A percentile compares a stretch with the other conserved stretches of the same genome.
Evolutionary conservation across 1,139 yeast species (phyloP).

Genomic region (Blastobotrys raffinosifermentans): DNA sequence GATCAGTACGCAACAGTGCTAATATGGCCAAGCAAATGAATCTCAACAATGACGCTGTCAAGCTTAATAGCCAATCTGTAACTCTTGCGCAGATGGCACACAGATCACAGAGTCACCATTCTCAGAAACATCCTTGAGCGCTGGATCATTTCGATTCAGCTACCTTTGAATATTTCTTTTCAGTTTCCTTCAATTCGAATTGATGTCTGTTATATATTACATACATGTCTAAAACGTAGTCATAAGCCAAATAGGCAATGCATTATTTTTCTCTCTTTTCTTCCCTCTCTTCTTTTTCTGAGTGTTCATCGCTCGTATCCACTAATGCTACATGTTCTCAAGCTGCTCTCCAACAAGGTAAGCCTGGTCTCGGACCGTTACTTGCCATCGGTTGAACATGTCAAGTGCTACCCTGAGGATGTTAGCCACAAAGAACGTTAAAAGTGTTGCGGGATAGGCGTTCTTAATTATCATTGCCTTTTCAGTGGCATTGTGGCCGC

Average conservation of each 20-base stretch:
- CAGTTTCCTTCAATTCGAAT: too few species aligned
- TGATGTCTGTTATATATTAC: too few species aligned
- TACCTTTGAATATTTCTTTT: too few species aligned
- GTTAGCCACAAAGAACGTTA: not conserved
- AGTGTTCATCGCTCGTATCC: too few species aligned
- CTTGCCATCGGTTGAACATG: conserved; percentile 19
- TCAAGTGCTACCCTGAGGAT: not conserved
- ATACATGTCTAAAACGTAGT: too few species aligned
- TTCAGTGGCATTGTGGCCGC: not conserved
- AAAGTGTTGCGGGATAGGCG: not conserved
- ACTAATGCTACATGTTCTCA: conserved; percentile 27
- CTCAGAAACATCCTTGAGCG: not conserved
- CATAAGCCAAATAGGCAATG: too few species aligned
- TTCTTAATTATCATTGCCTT: not conserved
- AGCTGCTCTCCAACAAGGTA: conserved; percentile 32
- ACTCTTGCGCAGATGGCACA: not conserved
- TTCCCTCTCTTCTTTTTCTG: too few species aligned
- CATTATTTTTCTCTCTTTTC: too few species aligned
- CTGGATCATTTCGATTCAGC: too few species aligned
- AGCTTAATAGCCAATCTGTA: not conserved
- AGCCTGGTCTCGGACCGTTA: conserved; percentile 29
- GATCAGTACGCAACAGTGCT: conserved; percentile 18
- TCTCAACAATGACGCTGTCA: conserved; percentile 9
- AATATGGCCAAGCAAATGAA: conserved; percentile 15
- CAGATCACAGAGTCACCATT: not conserved